A percentile compares a stretch with the other conserved stretches of the same genome.
phyloP scores from a whole-genome alignment of 176 grass and related monocot species.

The Alloteropsis semialata region DNA sequence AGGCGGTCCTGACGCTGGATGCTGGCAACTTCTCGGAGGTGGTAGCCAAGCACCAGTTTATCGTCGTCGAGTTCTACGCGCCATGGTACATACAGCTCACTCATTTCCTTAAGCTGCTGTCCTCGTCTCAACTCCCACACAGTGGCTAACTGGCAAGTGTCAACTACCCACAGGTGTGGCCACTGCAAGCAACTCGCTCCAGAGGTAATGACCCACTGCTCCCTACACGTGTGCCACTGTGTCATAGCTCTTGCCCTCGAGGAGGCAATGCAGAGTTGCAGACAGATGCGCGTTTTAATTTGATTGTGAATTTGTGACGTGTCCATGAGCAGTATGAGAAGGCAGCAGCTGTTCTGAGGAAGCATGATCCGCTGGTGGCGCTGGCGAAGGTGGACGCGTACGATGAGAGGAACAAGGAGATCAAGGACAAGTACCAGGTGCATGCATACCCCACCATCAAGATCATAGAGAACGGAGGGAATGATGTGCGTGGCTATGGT shows the following conservation, averaged over 20 bases:
- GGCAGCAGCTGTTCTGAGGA: conserved; percentile 54
- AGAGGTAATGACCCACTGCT: conserved; percentile 51
- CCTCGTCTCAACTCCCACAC: neutral
- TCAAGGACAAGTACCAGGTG: conserved; percentile 63
- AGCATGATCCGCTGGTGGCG: conserved; percentile 39
- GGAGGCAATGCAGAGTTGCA: neutral
- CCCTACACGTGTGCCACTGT: neutral
- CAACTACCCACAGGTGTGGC: conserved; percentile 58
- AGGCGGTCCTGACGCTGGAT: conserved; percentile 53
- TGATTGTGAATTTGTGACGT: neutral
- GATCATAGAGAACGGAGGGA: conserved; percentile 68
- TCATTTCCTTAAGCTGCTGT: neutral
- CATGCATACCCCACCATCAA: conserved; percentile 62
- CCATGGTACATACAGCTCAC: conserved; percentile 55
- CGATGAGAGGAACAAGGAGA: conserved; percentile 69
- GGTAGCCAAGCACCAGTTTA: conserved; percentile 64
- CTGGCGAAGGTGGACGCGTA: conserved; percentile 71
- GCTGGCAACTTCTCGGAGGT: conserved; percentile 66
- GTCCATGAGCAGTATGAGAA: conserved; percentile 68
- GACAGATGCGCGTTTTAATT: conserved; percentile 2
- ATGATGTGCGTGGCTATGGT: conserved; percentile 34
- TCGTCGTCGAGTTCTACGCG: conserved; percentile 85
- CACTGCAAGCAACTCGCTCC: conserved; percentile 82
- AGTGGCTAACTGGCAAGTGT: conserved; percentile 16
- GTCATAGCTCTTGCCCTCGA: neutral